Base-by-base conservation (phyloP, 2,329 filamentous ascomycete genomes). In the Tolypocladium amazonense region DNA sequence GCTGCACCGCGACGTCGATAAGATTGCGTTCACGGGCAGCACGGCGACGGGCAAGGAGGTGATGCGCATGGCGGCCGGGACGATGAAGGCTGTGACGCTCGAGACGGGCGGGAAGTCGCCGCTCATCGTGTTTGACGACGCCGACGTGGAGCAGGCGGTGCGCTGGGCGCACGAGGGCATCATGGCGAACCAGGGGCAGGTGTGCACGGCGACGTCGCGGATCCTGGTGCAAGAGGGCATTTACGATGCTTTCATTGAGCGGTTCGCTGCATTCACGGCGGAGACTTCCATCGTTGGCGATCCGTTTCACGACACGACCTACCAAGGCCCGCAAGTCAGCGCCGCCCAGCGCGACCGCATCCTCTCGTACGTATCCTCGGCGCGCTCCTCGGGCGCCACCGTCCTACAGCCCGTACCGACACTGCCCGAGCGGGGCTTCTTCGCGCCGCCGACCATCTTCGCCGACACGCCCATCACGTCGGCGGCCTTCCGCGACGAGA, bases 21-120 rank as follows among this genome's bases (percentile, higher is more conserved):
- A 92, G 76, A 79, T 93, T 62, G 88, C 89, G 0, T 93, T 92
- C 64, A 92, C 89, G 0, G 89, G 89, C 50, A 88, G 85, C 6
- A 92, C 89, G 0, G 76, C 77, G 1, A 92, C 88, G 0, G 89
- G 86, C 9, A 83, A 84, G 59, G 80, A 87, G 56, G 89, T 92
- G 63, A 91, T 92, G 88, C 89, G 89, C 69, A 80, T 83, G 72
- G 88, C 89, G 0, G 80, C 84, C n/a, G 73, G 81, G 1, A 89
- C 78, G 63, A 74, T 85, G 67, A 88, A 87, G 73, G 86, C 86
- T 66, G 83, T 87, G 60, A 87, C 84, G 1, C 76, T 88, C 11
- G 85, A 88, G 72, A 85, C 84, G 15, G 86, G 86, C 43, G 86
- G 86, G 59, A 88, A 89, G 72, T 85, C 80, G 4, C 85, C 86